Conservation (phyloP, 23 red algal species). For the Cyanidiococcus yangmingshanensis region DNA sequence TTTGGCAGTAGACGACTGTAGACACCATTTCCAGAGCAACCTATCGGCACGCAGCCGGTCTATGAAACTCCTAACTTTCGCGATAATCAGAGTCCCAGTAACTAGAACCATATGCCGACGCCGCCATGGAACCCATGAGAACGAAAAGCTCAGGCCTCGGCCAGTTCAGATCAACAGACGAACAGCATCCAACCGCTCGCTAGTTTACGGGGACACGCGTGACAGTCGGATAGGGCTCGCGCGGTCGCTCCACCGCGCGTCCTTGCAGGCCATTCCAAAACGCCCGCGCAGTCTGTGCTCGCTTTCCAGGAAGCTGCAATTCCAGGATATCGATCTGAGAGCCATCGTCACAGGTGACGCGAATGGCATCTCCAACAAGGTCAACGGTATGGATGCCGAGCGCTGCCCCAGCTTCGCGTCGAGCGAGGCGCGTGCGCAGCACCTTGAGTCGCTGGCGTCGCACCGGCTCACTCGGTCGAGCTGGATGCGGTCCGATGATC, state of each 20-base stretch:
- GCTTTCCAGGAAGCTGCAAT: conserved; percentile 75
- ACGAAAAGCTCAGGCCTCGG: too few species aligned
- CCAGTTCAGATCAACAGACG: too few species aligned
- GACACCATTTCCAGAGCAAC: too few species aligned
- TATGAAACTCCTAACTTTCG: too few species aligned
- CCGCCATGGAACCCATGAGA: too few species aligned
- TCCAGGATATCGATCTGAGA: conserved; percentile 44
- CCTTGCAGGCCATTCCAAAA: conserved; percentile 82
- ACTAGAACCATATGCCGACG: too few species aligned
- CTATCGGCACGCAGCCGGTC: too few species aligned
- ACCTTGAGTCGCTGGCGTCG: conserved; percentile 59
- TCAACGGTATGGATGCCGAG: conserved; percentile 70
- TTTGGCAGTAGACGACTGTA: too few species aligned
- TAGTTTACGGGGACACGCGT: too few species aligned
- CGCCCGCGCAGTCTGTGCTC: conserved; percentile 49
- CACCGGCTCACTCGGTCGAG: neutral
- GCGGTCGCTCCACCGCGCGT: conserved; percentile 36
- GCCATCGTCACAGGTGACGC: conserved; percentile 83
- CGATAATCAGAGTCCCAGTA: too few species aligned
- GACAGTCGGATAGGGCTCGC: conserved; percentile 51
- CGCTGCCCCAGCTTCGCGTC: conserved; percentile 38
- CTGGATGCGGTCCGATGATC: conserved; percentile 14
- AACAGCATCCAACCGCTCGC: too few species aligned
- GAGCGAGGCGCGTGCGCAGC: conserved; percentile 35
- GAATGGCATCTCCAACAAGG: conserved; percentile 34